Evolutionary conservation across 1,284 basidiomycete genomes (phyloP).

Genomic region (Melampsora allii-populina): DNA sequence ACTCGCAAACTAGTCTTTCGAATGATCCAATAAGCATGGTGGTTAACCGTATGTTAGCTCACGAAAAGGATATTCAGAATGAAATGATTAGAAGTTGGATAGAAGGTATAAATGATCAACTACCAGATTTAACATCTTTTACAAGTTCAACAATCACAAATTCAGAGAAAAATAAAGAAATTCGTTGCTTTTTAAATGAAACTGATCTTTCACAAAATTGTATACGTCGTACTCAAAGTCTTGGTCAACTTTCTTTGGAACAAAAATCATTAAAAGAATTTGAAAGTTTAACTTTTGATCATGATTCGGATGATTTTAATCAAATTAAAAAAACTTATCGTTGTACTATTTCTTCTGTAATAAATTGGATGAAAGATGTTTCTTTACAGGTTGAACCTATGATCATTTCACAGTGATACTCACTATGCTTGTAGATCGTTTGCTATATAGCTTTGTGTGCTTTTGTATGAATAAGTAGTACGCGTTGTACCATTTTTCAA

Average conservation of each 20-base stretch:
- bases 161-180: neutral
- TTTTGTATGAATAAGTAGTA: too few relatives aligned
- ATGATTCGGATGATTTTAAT: neutral
- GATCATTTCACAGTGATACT: neutral
- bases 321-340: neutral
- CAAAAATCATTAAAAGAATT: neutral
- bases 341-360: neutral
- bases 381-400: neutral
- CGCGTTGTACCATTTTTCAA: neutral
- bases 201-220: neutral
- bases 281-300: neutral
- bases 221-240: neutral
- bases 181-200: neutral
- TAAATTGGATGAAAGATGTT: neutral
- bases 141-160: neutral
- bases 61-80: neutral
- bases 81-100: neutral
- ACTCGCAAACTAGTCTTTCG: neutral
- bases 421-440: too few relatives aligned
- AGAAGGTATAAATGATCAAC: neutral
- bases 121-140: neutral
- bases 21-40: neutral
- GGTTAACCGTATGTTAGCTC: neutral
- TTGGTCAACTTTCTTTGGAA: neutral
- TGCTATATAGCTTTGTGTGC: too few relatives aligned